Percentiles rank a stretch among this genome's conserved stretches.
Conservation (phyloP, 495 filamentous ascomycete genomes). For the Xylaria bambusicola region DNA sequence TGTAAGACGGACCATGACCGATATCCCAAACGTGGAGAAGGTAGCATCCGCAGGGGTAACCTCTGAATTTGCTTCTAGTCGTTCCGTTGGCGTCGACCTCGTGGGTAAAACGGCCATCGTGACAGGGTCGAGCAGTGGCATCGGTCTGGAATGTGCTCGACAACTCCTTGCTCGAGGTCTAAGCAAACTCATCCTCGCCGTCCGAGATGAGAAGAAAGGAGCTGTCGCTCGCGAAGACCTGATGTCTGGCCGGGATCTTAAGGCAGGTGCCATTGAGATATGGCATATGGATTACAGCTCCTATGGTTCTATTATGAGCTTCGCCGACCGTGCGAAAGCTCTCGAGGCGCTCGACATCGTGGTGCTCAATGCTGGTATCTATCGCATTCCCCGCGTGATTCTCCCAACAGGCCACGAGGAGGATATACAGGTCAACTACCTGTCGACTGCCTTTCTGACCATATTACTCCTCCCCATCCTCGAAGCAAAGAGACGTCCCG, state of each 20-base stretch:
- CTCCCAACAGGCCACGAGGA: conserved; percentile 40
- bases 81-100: conserved; percentile 6
- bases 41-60: not conserved
- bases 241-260: conserved; percentile 16
- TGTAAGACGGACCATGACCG: not conserved
- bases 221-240: conserved; percentile 37
- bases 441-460: conserved; percentile 49
- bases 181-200: conserved; percentile 52
- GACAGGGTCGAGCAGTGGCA: conserved; percentile 55
- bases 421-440: conserved; percentile 54
- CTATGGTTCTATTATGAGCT: conserved; percentile 44
- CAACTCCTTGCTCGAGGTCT: conserved; percentile 51
- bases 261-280: conserved; percentile 42
- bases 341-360: conserved; percentile 47
- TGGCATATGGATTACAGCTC: conserved; percentile 56
- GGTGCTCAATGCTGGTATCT: conserved; percentile 53
- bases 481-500: conserved; percentile 25
- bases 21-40: not conserved
- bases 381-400: conserved; percentile 18
- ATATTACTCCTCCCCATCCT: conserved; percentile 37
- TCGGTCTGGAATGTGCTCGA: conserved; percentile 52
- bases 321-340: conserved; percentile 39
- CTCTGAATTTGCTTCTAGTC: not conserved
- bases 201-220: conserved; percentile 52
- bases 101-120: conserved; percentile 50